These are phyloP conservation scores for Kuraishia borneana DNA, from an alignment of 805 yeast genomes.

Conservation along the genomic window DNA sequence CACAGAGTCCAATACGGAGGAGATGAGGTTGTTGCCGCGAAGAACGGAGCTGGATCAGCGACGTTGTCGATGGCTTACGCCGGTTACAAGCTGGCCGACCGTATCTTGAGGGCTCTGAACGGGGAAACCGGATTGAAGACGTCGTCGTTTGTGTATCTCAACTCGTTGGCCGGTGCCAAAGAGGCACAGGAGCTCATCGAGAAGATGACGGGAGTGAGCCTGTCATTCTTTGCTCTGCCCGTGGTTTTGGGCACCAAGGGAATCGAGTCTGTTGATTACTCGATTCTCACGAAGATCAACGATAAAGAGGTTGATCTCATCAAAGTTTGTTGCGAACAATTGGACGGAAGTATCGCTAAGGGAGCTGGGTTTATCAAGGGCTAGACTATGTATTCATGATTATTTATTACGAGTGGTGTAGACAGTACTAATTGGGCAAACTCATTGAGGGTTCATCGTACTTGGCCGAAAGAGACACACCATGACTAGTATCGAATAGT, in stretches of 20 bases:
- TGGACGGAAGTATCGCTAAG: conserved; percentile 44
- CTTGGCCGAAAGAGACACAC: no score
- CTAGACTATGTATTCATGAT: no score
- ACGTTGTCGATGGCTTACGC: conserved; percentile 92
- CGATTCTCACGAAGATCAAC: conserved; percentile 35
- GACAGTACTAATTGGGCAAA: no score
- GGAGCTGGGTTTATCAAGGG: conserved; percentile 38
- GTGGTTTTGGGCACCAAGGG: conserved; percentile 44
- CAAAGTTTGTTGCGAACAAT: conserved; percentile 39
- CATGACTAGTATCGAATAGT: no score
- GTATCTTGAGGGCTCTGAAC: conserved; percentile 52
- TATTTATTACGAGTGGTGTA: no score
- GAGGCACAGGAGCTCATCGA: conserved; percentile 34
- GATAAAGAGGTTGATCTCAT: conserved; percentile 45
- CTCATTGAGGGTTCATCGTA: no score
- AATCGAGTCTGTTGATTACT: conserved; percentile 41
- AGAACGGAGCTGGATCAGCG: conserved; percentile 90
- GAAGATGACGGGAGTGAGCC: conserved; percentile 11
- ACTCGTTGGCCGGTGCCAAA: conserved; percentile 36
- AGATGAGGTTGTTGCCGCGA: conserved; percentile 90
- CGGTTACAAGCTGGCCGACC: conserved; percentile 62
- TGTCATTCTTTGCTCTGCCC: conserved; percentile 53
- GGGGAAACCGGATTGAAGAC: conserved; percentile 49
- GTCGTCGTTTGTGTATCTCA: conserved; percentile 48
- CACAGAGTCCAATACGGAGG: conserved; percentile 94